Evolutionary conservation across 192 early-diverging fungal species (phyloP).

Genomic region (Coemansia sp.): DNA sequence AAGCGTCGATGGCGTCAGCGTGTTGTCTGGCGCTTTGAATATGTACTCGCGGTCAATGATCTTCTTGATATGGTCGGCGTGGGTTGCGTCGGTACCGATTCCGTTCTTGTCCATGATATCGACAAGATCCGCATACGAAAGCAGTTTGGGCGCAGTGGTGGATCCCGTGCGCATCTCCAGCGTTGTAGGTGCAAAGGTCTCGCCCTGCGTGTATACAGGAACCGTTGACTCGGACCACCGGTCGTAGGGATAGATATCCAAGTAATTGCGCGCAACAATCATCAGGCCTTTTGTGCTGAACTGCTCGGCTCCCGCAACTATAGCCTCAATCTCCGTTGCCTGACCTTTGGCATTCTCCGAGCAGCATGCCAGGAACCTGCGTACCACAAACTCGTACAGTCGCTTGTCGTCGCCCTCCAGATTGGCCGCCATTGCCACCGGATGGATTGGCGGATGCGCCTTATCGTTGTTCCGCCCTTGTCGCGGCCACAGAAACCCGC

Average conservation of each 20-base stretch:
- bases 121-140: constrained; percentile 88
- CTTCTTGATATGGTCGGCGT: constrained; percentile 93
- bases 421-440: constrained; percentile 60
- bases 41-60: constrained; percentile 87
- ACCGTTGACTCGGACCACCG: constrained; percentile 77
- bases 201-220: constrained; percentile 67
- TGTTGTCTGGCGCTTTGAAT: constrained; percentile 61
- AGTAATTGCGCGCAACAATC: constrained; percentile 83
- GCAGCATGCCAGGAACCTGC: constrained; percentile 91
- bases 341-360: constrained; percentile 85
- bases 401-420: constrained; percentile 66
- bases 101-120: constrained; percentile 88
- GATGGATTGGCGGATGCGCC: constrained; percentile 98
- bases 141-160: constrained; percentile 71
- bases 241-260: constrained; percentile 92
- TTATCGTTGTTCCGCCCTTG: constrained; percentile 88
- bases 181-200: constrained; percentile 66
- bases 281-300: constrained; percentile 75
- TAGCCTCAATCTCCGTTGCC: constrained; percentile 73
- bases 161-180: constrained; percentile 66
- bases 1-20: constrained; percentile 74
- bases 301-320: constrained; percentile 65
- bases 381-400: constrained; percentile 85
- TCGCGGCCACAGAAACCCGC: constrained; percentile 71
- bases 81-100: constrained; percentile 98